phyloP scores from a whole-genome alignment of 176 grass and related monocot genomes.

The Secale cereale region DNA sequence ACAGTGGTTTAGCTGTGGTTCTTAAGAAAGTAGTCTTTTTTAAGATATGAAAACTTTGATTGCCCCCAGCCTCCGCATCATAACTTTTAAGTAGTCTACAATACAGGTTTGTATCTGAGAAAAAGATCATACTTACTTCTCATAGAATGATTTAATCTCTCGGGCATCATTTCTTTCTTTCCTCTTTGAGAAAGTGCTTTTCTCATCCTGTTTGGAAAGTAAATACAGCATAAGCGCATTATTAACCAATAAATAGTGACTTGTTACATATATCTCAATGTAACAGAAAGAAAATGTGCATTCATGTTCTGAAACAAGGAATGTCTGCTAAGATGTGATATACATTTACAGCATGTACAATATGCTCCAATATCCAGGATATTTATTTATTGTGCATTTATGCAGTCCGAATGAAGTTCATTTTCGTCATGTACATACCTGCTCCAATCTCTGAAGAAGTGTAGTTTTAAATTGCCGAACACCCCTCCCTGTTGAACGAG shows the following conservation, averaged over 20 bases:
- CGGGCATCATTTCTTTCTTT: conserved; percentile 77
- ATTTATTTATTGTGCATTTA: not conserved
- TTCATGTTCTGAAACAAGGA: not conserved
- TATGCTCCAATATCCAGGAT: not conserved
- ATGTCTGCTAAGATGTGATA: not conserved
- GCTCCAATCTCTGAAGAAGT: conserved; percentile 89
- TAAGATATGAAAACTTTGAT: not conserved
- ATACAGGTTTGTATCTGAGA: not conserved
- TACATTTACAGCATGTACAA: not conserved
- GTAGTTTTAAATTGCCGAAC: conserved; percentile 87
- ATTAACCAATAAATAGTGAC: conserved; percentile 22
- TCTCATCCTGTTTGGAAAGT: conserved; percentile 60
- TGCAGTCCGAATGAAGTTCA: not conserved
- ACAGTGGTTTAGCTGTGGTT: not conserved
- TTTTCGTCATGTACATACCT: conserved; percentile 43
- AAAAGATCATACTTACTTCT: conserved; percentile 50
- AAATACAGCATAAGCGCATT: conserved; percentile 16
- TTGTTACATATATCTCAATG: not conserved
- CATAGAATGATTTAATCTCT: conserved; percentile 73
- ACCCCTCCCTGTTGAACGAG: conserved; percentile 61
- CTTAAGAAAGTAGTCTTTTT: conserved; percentile 7
- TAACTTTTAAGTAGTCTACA: not conserved
- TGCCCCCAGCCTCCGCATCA: not conserved
- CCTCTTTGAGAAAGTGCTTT: conserved; percentile 45
- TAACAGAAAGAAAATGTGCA: not conserved